Evolutionary conservation across 1,139 yeast species (phyloP).

Genomic region (Pichia sp.): DNA sequence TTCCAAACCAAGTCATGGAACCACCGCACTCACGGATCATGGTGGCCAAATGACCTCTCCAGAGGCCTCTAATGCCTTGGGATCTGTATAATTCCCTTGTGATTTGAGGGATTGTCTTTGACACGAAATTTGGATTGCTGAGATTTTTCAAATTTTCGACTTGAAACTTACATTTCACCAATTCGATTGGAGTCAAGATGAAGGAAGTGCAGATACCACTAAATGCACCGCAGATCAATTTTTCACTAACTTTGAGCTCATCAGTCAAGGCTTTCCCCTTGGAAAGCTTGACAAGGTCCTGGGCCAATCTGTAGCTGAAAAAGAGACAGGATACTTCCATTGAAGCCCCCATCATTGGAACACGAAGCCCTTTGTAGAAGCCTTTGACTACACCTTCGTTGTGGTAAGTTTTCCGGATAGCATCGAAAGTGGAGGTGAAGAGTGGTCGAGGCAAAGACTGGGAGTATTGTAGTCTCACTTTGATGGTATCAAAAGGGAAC

Average conservation of each 20-base stretch:
- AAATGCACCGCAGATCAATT: constrained; percentile 64
- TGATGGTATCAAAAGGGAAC: constrained; percentile 89
- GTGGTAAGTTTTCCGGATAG: constrained; percentile 55
- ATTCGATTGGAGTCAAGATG: constrained; percentile 83
- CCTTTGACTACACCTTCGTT: constrained; percentile 64
- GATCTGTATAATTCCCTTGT: constrained; percentile 41
- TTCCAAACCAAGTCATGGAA: constrained; percentile 91
- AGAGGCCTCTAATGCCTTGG: constrained; percentile 61
- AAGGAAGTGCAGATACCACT: constrained; percentile 83
- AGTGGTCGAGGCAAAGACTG: constrained; percentile 46
- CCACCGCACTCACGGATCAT: constrained; percentile 82
- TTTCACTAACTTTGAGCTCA: constrained; percentile 22
- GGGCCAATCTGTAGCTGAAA: constrained; percentile 52
- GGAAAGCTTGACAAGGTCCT: constrained; percentile 30
- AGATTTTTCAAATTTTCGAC: constrained; percentile 50
- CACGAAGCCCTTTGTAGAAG: constrained; percentile 62
- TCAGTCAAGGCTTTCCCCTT: constrained; percentile 18
- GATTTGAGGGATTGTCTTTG: constrained; percentile 30
- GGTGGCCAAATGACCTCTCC: constrained; percentile 90
- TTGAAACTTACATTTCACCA: constrained; percentile 83
- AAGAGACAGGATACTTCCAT: constrained; percentile 76
- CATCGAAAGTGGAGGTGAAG: constrained; percentile 50
- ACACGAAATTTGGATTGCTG: constrained; percentile 13
- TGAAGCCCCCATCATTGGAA: constrained; percentile 86
- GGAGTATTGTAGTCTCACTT: constrained; percentile 76